phyloP scores from a whole-genome alignment of 2,329 filamentous ascomycete genomes.

The Fusarium compactum region DNA sequence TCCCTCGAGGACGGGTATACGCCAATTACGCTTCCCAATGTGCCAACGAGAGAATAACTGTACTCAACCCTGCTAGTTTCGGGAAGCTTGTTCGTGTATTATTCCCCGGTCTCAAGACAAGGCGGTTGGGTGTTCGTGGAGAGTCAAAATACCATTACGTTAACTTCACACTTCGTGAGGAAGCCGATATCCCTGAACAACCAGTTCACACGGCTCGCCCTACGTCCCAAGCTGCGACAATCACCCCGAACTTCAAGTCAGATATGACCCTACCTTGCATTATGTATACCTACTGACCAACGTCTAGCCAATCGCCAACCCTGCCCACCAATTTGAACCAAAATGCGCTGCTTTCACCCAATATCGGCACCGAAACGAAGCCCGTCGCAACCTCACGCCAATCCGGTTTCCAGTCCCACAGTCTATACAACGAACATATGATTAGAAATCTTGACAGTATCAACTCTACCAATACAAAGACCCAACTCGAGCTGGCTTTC shows the following conservation, averaged over 20 bases:
- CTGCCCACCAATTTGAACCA: constrained; percentile 48
- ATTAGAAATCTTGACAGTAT: constrained; percentile 69
- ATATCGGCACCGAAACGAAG: constrained; percentile 43
- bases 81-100: constrained; percentile 97
- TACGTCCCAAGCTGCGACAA: constrained; percentile 61
- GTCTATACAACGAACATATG: constrained; percentile 71
- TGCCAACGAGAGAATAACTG: constrained; percentile 91
- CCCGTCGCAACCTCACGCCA: constrained; percentile 18
- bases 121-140: constrained; percentile 89
- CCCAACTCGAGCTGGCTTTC: constrained; percentile 70
- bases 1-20: constrained; percentile 92
- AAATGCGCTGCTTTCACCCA: constrained; percentile 49
- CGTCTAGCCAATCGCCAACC: constrained; percentile 51
- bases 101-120: constrained; percentile 93
- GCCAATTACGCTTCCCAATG: constrained; percentile 94
- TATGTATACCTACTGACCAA: constrained; percentile 37
- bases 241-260: constrained; percentile 65
- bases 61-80: constrained; percentile 96
- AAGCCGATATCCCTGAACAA: constrained; percentile 62
- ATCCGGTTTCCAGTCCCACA: constrained; percentile 51
- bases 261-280: constrained; percentile 34
- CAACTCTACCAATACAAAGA: constrained; percentile 68
- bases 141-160: constrained; percentile 99
- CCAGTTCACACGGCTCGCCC: constrained; percentile 60
- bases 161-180: constrained; percentile 71